Evolutionary conservation across 768 basidiomycete genomes (phyloP).

Genomic region (Botryobasidium botryosum): DNA sequence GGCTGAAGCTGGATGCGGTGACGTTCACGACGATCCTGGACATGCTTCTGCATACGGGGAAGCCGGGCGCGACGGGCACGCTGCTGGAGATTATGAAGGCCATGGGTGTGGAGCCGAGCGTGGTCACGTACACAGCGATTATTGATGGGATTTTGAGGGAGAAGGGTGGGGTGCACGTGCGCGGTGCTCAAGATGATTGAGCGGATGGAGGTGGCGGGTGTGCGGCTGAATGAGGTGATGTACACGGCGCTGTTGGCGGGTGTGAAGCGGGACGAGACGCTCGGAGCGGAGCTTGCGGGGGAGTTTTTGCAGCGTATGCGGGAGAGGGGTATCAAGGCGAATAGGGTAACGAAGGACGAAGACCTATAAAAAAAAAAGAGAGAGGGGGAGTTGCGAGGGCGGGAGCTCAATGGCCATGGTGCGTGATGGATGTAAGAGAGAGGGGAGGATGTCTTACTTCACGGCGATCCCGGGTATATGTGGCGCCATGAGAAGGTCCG

Average conservation of each 20-base stretch:
- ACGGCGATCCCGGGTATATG: too few relatives aligned
- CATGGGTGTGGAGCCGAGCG: constrained; percentile 55
- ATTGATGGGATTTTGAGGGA: constrained; percentile 56
- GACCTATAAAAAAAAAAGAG: too few relatives aligned
- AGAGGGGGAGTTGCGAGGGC: too few relatives aligned
- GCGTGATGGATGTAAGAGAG: too few relatives aligned
- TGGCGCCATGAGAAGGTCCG: too few relatives aligned
- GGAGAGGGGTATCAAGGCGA: constrained; percentile 33
- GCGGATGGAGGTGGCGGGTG: constrained; percentile 46
- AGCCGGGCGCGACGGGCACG: constrained; percentile 41
- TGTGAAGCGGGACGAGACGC: constrained; percentile 43
- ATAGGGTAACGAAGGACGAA: constrained; percentile 56
- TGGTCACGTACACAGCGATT: constrained; percentile 61
- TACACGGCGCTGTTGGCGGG: constrained; percentile 69
- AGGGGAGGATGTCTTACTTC: too few relatives aligned
- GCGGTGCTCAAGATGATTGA: constrained; percentile 53
- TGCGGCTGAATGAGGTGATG: constrained; percentile 56
- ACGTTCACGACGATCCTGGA: constrained; percentile 79
- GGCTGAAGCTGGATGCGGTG: constrained; percentile 55
- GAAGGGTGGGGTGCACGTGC: constrained; percentile 33
- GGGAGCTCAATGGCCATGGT: too few relatives aligned
- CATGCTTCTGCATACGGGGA: constrained; percentile 50
- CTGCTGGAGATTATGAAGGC: constrained; percentile 60
- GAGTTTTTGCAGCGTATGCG: constrained; percentile 45
- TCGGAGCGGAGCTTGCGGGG: constrained; percentile 26